A percentile compares a stretch with the other conserved stretches of the same genome.
Evolutionary conservation across 2,329 filamentous ascomycete genomes (phyloP).

Genomic region (Fusarium luffae): DNA sequence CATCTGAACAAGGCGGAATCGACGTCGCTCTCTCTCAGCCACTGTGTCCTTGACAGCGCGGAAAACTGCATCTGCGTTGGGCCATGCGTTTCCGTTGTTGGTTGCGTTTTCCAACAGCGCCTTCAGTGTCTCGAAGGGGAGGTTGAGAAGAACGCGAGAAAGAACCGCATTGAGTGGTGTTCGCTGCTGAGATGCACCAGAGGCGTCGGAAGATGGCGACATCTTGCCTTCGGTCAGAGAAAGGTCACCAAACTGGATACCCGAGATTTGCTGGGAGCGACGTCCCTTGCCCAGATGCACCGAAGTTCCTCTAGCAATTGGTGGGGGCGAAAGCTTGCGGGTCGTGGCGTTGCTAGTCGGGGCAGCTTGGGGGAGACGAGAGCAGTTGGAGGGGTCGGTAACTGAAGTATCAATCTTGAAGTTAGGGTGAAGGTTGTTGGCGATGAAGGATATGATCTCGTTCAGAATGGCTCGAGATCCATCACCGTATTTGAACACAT

Average conservation of each 20-base stretch:
- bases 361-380: slow-evolving; percentile 52
- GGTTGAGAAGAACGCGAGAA: slow-evolving; percentile 74
- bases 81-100: slow-evolving; percentile 63
- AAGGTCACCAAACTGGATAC: slow-evolving; percentile 78
- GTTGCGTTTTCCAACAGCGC: slow-evolving; percentile 69
- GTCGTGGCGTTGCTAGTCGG: slow-evolving; percentile 15
- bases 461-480: slow-evolving; percentile 66
- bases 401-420: slow-evolving; percentile 67
- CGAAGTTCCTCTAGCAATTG: slow-evolving; percentile 53
- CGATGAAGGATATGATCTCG: slow-evolving; percentile 67
- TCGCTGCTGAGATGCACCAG: slow-evolving; percentile 42
- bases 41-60: slow-evolving; percentile 63
- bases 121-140: slow-evolving; percentile 75
- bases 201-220: slow-evolving; percentile 47
- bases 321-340: slow-evolving; percentile 32
- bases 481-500: slow-evolving; percentile 63
- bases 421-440: slow-evolving; percentile 67
- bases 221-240: slow-evolving; percentile 51
- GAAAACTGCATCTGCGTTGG: slow-evolving; percentile 59
- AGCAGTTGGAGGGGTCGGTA: slow-evolving; percentile 50
- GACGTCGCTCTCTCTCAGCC: slow-evolving; percentile 67
- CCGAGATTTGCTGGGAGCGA: slow-evolving; percentile 65
- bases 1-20: slow-evolving; percentile 59
- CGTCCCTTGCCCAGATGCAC: slow-evolving; percentile 52
- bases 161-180: slow-evolving; percentile 60